These are phyloP conservation scores for Phylloporus sp. DNA, from an alignment of 768 basidiomycete species.

Conservation along the genomic window DNA sequence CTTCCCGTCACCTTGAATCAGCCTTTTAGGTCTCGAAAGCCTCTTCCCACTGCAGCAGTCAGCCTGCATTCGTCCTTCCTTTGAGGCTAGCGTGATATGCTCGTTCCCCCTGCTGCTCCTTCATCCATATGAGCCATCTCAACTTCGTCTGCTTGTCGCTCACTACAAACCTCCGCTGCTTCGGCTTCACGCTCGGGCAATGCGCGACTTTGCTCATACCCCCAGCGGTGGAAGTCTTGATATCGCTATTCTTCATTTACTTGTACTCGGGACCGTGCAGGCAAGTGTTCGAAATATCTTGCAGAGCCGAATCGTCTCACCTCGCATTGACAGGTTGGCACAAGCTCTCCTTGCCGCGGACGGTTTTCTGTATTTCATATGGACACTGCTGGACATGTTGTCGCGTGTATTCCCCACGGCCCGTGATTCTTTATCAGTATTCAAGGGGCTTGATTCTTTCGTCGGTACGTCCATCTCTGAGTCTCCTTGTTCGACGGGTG, in stretches of 20 bases:
- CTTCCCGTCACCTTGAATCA: slow-evolving; percentile 26
- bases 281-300: slow-evolving; percentile 33
- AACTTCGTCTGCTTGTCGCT: slow-evolving; percentile 62
- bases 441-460: slow-evolving; percentile 51
- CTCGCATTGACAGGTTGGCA: slow-evolving; percentile 33
- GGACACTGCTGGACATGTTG: slow-evolving; percentile 58
- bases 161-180: slow-evolving; percentile 67
- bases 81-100: slow-evolving; percentile 33
- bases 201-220: slow-evolving; percentile 54
- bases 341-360: slow-evolving; percentile 60
- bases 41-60: slow-evolving; percentile 33
- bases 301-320: background rate
- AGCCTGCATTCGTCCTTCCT: slow-evolving; percentile 41
- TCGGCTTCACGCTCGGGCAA: slow-evolving; percentile 44
- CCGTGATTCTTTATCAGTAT: slow-evolving; percentile 40
- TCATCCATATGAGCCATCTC: slow-evolving; percentile 34
- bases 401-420: slow-evolving; percentile 51
- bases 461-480: slow-evolving; percentile 45
- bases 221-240: slow-evolving; percentile 56
- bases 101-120: slow-evolving; percentile 17
- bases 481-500: background rate
- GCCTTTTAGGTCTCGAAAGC: slow-evolving; percentile 2
- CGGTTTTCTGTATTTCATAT: slow-evolving; percentile 53
- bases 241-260: slow-evolving; percentile 49
- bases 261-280: slow-evolving; percentile 44